These are phyloP conservation scores for Babesia ovata DNA, from an alignment of 169 alveolate species.

Conservation along the genomic window DNA sequence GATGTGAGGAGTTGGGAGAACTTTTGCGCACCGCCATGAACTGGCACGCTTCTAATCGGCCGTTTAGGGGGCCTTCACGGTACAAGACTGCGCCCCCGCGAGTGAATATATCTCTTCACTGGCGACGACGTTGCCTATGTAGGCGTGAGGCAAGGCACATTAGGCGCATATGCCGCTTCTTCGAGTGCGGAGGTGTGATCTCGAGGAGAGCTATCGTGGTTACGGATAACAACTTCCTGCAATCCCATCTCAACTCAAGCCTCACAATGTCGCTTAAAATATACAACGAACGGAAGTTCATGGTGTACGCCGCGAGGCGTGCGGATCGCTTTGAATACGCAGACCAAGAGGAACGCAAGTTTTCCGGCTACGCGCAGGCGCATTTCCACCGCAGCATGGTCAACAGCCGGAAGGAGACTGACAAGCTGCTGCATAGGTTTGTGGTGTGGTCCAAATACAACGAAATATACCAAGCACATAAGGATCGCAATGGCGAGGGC, in stretches of 20 bases:
- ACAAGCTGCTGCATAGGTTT: slow-evolving; percentile 27
- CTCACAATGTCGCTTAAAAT: slow-evolving; percentile 5
- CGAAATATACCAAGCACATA: slow-evolving; percentile 7
- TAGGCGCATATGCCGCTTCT: slow-evolving; percentile 3
- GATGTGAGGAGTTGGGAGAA: slow-evolving; percentile 31
- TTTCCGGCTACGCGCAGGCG: slow-evolving; percentile 12
- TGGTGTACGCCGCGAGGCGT: slow-evolving; percentile 29
- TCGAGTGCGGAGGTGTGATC: slow-evolving; percentile 38
- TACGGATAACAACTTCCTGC: slow-evolving; percentile 47
- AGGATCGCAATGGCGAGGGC: neutral
- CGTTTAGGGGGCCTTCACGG: slow-evolving; percentile 7
- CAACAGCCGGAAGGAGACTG: slow-evolving; percentile 42
- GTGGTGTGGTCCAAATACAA: slow-evolving; percentile 34
- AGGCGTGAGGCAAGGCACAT: slow-evolving; percentile 30
- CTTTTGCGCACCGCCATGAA: slow-evolving; percentile 22
- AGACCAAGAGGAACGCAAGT: slow-evolving; percentile 4
- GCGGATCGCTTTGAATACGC: slow-evolving; percentile 36
- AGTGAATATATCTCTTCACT: slow-evolving; percentile 16
- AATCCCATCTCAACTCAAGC: slow-evolving; percentile 22
- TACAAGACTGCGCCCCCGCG: neutral
- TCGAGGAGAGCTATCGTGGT: slow-evolving; percentile 42
- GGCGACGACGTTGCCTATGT: slow-evolving; percentile 22
- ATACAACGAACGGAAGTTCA: slow-evolving; percentile 18
- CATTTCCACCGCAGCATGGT: slow-evolving; percentile 33
- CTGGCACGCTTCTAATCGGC: slow-evolving; percentile 11